A percentile compares a stretch with the other conserved stretches of the same genome.
Conservation (phyloP, 805 yeast genomes). For the Nakazawaea wyomingensis region DNA sequence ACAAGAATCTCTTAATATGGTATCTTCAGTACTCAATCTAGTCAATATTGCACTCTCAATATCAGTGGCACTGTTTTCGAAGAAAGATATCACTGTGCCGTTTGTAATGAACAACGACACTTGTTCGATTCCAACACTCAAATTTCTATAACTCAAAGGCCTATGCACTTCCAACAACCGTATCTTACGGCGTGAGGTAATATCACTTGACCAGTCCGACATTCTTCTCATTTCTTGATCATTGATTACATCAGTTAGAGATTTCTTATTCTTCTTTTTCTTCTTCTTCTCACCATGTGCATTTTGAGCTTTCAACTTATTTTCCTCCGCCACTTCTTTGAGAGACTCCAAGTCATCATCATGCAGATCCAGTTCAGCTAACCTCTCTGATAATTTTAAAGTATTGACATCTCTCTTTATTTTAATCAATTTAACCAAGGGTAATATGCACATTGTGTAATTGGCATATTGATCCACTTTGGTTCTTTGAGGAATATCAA, state of each 20-base stretch:
- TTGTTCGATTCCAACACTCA: slow-evolving; percentile 51
- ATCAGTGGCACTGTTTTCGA: slow-evolving; percentile 51
- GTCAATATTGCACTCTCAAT: slow-evolving; percentile 47
- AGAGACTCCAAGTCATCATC: neutral
- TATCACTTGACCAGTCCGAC: slow-evolving; percentile 25
- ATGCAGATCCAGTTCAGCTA: neutral
- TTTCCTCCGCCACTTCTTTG: slow-evolving; percentile 1
- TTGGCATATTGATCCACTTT: slow-evolving; percentile 48
- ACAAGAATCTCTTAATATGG: slow-evolving; percentile 44
- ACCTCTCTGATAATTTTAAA: slow-evolving; percentile 1
- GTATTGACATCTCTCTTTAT: slow-evolving; percentile 15
- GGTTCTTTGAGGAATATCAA: slow-evolving; percentile 57
- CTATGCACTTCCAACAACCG: slow-evolving; percentile 33
- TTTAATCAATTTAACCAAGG: slow-evolving; percentile 41
- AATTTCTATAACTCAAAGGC: slow-evolving; percentile 37
- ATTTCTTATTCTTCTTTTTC: neutral
- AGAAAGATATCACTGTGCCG: slow-evolving; percentile 47
- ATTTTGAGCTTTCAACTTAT: neutral
- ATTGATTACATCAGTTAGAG: slow-evolving; percentile 19
- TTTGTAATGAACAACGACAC: slow-evolving; percentile 43
- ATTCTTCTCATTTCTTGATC: slow-evolving; percentile 26
- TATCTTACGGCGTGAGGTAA: slow-evolving; percentile 17
- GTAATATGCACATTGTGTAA: slow-evolving; percentile 50
- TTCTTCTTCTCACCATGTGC: neutral
- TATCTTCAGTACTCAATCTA: slow-evolving; percentile 38